Evolutionary conservation across 176 grass and related monocot species (phyloP).

Genomic region (Thalia dealbata): DNA sequence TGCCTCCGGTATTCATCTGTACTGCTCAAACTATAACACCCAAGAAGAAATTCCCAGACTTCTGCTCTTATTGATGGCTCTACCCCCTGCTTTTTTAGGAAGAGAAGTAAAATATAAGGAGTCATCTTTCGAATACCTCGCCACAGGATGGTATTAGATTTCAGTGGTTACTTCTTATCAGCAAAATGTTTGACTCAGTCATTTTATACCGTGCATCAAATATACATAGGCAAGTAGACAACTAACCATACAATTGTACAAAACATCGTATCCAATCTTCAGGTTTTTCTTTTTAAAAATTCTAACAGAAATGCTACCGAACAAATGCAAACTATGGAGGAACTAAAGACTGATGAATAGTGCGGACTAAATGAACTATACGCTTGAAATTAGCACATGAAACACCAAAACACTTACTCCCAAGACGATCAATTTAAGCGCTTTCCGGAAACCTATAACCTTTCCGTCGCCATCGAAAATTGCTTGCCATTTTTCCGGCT

Average conservation of each 20-base stretch:
- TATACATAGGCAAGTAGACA: neutral
- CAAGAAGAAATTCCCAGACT: conserved; percentile 99
- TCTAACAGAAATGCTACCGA: neutral
- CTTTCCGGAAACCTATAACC: conserved; percentile 66
- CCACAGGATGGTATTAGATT: neutral
- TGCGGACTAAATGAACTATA: neutral
- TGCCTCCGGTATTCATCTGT: conserved; percentile 60
- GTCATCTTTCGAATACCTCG: neutral
- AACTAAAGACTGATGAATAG: neutral
- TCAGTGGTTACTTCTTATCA: neutral
- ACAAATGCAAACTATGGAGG: neutral
- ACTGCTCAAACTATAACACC: conserved; percentile 76
- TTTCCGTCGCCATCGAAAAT: conserved; percentile 68
- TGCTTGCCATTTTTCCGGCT: conserved; percentile 79
- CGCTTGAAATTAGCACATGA: neutral
- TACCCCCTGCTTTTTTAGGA: conserved; percentile 47
- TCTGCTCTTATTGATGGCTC: conserved; percentile 85
- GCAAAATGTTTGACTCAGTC: too few relatives aligned
- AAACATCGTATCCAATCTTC: neutral
- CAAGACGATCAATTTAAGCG: conserved; percentile 82
- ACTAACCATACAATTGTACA: neutral
- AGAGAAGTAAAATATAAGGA: conserved; percentile 11
- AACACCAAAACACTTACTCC: conserved; percentile 54
- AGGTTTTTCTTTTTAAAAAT: neutral
- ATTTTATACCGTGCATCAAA: neutral